A percentile compares a stretch with the other conserved stretches of the same genome.
Conservation (phyloP, 352 stramenopile species). For the Pythium insidiosum region DNA sequence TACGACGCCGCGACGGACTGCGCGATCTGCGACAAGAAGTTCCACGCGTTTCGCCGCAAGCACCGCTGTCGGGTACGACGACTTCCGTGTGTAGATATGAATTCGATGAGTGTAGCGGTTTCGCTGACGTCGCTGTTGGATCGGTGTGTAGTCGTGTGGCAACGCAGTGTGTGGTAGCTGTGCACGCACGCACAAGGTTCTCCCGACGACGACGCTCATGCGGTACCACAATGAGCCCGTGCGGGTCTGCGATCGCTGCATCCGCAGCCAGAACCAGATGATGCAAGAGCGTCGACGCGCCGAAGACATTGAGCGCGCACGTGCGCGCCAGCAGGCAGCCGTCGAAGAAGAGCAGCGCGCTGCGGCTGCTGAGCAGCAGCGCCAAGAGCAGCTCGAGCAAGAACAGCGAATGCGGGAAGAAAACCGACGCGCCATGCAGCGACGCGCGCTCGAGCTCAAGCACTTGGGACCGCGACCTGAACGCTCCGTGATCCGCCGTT, state of each 20-base stretch:
- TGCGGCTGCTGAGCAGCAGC: background rate
- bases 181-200: constrained; percentile 66
- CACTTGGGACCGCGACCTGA: constrained; percentile 51
- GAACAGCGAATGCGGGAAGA: constrained; percentile 29
- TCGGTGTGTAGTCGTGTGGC: constrained; percentile 59
- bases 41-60: constrained; percentile 80
- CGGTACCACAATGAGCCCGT: constrained; percentile 75
- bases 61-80: constrained; percentile 61
- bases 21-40: constrained; percentile 78
- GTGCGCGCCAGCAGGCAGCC: constrained; percentile 60
- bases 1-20: constrained; percentile 64
- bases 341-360: constrained; percentile 42
- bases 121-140: too few relatives aligned
- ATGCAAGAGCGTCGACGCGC: constrained; percentile 56
- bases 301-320: constrained; percentile 63
- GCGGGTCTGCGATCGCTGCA: constrained; percentile 73
- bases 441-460: constrained; percentile 43
- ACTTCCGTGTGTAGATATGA: too few relatives aligned
- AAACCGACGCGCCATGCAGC: constrained; percentile 26
- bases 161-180: constrained; percentile 75
- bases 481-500: constrained; percentile 25
- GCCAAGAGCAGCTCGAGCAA: constrained; percentile 22
- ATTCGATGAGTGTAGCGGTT: too few relatives aligned
- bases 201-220: constrained; percentile 51
- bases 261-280: constrained; percentile 70